Evolutionary conservation across 2,329 filamentous ascomycete genomes (phyloP), one percentile per base, ranked within the genome.

Genomic region (Phialophora tarda): DNA sequence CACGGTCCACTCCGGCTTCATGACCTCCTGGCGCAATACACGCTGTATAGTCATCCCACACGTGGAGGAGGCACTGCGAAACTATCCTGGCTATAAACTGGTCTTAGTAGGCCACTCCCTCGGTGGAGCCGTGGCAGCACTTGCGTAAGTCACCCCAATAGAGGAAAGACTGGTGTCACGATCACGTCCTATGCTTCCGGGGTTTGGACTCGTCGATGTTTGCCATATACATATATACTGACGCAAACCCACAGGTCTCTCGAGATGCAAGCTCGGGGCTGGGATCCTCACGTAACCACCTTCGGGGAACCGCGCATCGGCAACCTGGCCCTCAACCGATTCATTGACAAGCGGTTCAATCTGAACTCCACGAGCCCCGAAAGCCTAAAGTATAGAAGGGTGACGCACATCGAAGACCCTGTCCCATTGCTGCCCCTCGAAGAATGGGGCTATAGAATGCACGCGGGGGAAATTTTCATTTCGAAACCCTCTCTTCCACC

Each of bases 1-100:
- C 78, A 96, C 91, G 4, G 94, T 98, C 1, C 95, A 99, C 76
- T 88, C 88, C 67, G 95, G 95, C 21, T 99, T 99, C 78, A 86
- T 95, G 75, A 83, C 85, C 17, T 93, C 92, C 0, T 99, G 95
- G 94, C 82, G 85, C 59, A 88, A 89, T 74, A 91, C 93, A 0
- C 86, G 92, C 57, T 80, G 84, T 32, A 80, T 85, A 1, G 86
- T 99, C 30, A 77, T 97, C 17, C 86, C 89, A 0, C 81, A 88
- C 30, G 80, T 99, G 3, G 81, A 86, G 62, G 78, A 81, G 4
- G 81, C 91, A 4, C 81, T 85, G 26, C 76, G 81, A 17, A 79
- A 85, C 50, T 85, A 94, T 74, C 91, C 91, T 0, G 80, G 85
- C 26, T 94, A 96, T 73, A 81, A 87, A 48, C 80, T 98, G 14